These are phyloP conservation scores for Chamaenerion angustifolium DNA, from an alignment of 345 rosid species.

Conservation along the genomic window DNA sequence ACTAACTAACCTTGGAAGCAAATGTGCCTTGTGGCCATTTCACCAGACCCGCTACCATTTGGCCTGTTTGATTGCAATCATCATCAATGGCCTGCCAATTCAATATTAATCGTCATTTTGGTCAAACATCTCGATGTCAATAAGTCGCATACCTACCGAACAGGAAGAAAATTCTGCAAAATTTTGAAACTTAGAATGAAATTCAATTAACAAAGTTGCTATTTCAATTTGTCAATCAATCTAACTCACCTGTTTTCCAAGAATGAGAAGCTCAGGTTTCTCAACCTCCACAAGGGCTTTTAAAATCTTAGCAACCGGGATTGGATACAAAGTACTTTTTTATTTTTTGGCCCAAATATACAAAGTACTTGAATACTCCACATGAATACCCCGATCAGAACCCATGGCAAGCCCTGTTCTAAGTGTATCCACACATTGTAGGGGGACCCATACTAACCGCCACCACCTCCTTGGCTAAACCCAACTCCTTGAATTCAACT, in stretches of 20 bases:
- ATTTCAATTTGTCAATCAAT: background rate
- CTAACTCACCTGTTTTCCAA: conserved; percentile 63
- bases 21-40: conserved; percentile 96
- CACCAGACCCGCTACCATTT: conserved; percentile 89
- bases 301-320: conserved; percentile 67
- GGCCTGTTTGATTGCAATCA: conserved; percentile 97
- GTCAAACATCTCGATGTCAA: no score
- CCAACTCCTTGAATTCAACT: no score
- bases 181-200: no score
- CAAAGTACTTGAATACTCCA: conserved; percentile 28
- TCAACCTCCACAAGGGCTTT: conserved; percentile 57
- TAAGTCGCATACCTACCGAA: no score
- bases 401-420: conserved; percentile 96
- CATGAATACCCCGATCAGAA: conserved; percentile 78
- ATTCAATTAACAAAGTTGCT: no score
- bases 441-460: conserved; percentile 67
- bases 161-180: no score
- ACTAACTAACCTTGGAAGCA: conserved; percentile 81
- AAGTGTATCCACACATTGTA: conserved; percentile 68
- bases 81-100: conserved; percentile 78
- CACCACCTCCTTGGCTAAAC: conserved; percentile 66
- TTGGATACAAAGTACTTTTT: conserved; percentile 53
- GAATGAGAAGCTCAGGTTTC: conserved; percentile 66
- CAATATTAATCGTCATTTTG: no score
- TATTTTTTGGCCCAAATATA: no score